Evolutionary conservation across 441 rosid species (phyloP).

Genomic region (Breynia disticha): DNA sequence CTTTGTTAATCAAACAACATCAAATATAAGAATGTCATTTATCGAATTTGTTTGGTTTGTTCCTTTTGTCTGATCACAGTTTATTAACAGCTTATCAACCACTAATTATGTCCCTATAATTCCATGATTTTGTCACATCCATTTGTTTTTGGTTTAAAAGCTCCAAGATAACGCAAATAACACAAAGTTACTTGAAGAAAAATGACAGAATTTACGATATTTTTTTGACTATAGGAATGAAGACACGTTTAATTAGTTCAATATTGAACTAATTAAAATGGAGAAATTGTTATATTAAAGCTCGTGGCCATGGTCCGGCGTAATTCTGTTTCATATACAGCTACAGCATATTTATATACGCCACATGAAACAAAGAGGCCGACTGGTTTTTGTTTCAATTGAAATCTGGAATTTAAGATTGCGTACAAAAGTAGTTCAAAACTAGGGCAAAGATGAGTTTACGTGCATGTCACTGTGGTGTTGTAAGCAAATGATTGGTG

Average conservation of each 20-base stretch:
- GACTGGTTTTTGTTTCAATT: conserved; percentile 15
- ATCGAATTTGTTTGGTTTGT: not conserved
- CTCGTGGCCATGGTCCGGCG: conserved; percentile 10
- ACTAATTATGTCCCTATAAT: conserved; percentile 9
- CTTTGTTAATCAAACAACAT: too few species aligned
- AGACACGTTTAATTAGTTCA: conserved; percentile 3
- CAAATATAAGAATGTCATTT: not conserved
- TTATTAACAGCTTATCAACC: too few species aligned
- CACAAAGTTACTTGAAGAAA: conserved; percentile 5
- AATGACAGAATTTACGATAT: conserved; percentile 4
- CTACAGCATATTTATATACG: conserved; percentile 3
- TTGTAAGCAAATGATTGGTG: conserved; percentile 12
- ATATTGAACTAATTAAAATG: not conserved
- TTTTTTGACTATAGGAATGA: conserved; percentile 8
- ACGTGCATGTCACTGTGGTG: not conserved
- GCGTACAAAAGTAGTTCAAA: too few species aligned
- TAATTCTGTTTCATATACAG: not conserved
- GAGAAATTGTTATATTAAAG: not conserved
- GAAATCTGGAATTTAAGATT: too few species aligned
- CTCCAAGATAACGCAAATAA: conserved; percentile 16
- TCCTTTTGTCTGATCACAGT: conserved; percentile 2
- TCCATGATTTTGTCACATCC: conserved; percentile 16
- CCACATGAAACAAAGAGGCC: conserved; percentile 25
- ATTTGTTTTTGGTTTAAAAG: not conserved
- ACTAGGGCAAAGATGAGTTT: too few species aligned